Evolutionary conservation across 768 basidiomycete species (phyloP), one percentile per base, ranked within the genome.

Genomic region (Saitozyma sp.): DNA sequence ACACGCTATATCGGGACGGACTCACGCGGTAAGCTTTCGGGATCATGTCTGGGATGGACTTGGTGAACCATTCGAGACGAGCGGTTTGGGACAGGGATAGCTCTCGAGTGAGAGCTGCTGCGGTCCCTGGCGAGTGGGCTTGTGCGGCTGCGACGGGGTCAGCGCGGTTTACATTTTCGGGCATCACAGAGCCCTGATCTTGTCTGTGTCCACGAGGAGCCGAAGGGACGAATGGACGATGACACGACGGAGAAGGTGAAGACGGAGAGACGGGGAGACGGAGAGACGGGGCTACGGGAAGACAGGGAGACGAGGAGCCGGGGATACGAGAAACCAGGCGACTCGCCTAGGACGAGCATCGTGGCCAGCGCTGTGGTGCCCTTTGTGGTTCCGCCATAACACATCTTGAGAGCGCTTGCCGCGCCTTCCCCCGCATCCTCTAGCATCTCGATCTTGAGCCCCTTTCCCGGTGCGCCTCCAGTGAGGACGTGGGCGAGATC

Each of bases 341-440:
- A 29, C 79, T 61, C 67, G 85, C 84, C 83, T 16, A 87, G 73
- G 46, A 86, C 82, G 83, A 86, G 85, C 8, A 85, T 83, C n/a
- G 83, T 80, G 58, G 82, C 82, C 17, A 86, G 66, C 0, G 84
- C 85, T 9, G 77, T 85, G 13, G 82, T 78, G 17, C 86, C 85
- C 69, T 87, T 88, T 37, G 80, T 78, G 50, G 87, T 85, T 8
- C 85, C 86, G 84, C 86, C 84, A 75, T 87, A 86, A 17, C 85
- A 84, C 86, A 86, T 86, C 76, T 87, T 87, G 62, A 87, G 71
- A 6, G 85, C 85, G 63, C 86, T 87, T 1, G 85, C 86, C 65
- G 84, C 85, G 6, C 86, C 85, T 29, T 29, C 29, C 29, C 29
- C 29, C 29, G 29, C 29, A 29, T 29, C 29, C 29, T 29, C 29